A percentile compares a stretch with the other conserved stretches of the same genome.
phyloP scores from a whole-genome alignment of 2,329 filamentous ascomycete species.

The Aspergillus transmontanensis region DNA sequence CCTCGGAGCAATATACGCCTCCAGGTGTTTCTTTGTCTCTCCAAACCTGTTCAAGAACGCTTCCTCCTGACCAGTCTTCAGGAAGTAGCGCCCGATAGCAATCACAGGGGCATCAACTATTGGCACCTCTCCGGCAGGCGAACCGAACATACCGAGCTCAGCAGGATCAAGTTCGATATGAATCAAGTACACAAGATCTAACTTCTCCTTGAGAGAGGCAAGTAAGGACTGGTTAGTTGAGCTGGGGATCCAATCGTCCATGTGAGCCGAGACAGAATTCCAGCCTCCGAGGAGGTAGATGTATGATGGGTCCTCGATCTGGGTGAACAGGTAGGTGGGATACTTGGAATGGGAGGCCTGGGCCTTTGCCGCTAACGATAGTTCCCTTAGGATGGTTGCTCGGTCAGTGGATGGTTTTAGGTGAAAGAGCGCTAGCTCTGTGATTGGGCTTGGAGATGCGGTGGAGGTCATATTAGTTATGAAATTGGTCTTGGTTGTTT shows the following conservation, averaged over 20 bases:
- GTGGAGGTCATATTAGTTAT: neutral
- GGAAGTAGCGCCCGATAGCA: constrained; percentile 38
- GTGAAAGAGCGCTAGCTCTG: constrained; percentile 50
- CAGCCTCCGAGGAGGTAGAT: constrained; percentile 52
- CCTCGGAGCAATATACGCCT: constrained; percentile 30
- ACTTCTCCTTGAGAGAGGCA: constrained; percentile 34
- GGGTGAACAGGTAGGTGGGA: constrained; percentile 43
- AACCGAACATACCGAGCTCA: neutral
- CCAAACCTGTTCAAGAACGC: constrained; percentile 33
- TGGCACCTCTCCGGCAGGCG: constrained; percentile 10
- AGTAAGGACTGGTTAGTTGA: constrained; percentile 46
- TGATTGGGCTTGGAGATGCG: constrained; percentile 24
- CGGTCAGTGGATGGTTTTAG: constrained; percentile 29
- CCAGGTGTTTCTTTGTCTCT: constrained; percentile 27
- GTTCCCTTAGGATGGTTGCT: constrained; percentile 27
- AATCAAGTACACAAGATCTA: constrained; percentile 47
- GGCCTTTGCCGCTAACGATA: constrained; percentile 38
- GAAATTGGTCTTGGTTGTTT: neutral
- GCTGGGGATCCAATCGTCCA: constrained; percentile 47
- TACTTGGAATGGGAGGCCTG: constrained; percentile 42
- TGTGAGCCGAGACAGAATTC: constrained; percentile 46
- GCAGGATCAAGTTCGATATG: constrained; percentile 42
- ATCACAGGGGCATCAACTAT: constrained; percentile 34
- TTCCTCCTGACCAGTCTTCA: constrained; percentile 23
- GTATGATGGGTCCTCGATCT: constrained; percentile 46